Evolutionary conservation across 352 stramenopile genomes (phyloP).

Genomic region (Phytopythium oedochilum): DNA sequence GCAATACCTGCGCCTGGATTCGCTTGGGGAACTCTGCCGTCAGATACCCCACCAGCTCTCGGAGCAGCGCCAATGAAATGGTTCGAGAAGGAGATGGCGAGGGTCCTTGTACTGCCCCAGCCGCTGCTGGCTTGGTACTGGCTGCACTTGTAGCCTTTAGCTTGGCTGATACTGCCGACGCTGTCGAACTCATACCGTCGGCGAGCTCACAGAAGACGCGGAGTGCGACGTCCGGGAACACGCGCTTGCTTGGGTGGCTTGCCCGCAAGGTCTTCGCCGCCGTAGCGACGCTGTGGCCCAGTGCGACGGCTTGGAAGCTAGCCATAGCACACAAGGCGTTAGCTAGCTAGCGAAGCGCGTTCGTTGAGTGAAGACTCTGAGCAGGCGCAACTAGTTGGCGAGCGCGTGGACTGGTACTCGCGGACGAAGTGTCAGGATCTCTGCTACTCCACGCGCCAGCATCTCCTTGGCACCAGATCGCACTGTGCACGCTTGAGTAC

Average conservation of each 20-base stretch:
- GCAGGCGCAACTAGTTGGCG: slow-evolving; percentile 5
- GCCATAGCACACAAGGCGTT: too few species aligned
- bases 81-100: background rate
- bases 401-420: slow-evolving; percentile 1
- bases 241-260: background rate
- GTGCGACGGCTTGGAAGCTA: slow-evolving; percentile 1
- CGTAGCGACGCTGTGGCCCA: background rate
- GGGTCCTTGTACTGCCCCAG: background rate
- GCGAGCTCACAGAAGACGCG: slow-evolving; percentile 3
- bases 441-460: background rate
- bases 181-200: background rate
- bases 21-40: background rate
- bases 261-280: background rate
- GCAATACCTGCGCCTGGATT: background rate
- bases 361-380: background rate
- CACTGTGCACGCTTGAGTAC: background rate
- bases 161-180: background rate
- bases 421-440: slow-evolving; percentile 3
- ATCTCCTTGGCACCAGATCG: slow-evolving; percentile 4
- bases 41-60: background rate
- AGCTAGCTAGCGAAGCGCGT: too few species aligned
- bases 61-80: background rate
- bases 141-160: background rate
- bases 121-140: background rate
- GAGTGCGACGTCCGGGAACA: background rate